Conservation (phyloP, 768 basidiomycete species). For the Tricholoma sp. region DNA sequence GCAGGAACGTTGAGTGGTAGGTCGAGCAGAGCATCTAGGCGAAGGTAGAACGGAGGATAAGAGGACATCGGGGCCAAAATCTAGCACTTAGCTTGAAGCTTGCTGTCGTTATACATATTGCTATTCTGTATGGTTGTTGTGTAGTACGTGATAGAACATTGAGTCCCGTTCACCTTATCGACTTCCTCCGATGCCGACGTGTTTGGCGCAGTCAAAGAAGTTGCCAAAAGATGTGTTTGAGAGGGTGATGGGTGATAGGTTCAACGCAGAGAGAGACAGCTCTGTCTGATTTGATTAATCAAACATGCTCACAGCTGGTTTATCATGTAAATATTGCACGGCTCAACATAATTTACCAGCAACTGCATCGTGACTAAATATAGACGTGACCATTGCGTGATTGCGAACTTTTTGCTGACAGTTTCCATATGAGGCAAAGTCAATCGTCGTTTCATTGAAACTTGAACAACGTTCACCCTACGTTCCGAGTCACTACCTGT, state of each 20-base stretch:
- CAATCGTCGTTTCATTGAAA: background rate
- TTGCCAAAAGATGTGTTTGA: constrained; percentile 29
- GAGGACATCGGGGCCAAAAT: background rate
- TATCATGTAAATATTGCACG: background rate
- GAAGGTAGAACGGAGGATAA: background rate
- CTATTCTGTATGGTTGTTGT: too few relatives aligned
- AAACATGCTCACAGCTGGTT: background rate
- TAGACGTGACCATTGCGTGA: too few relatives aligned
- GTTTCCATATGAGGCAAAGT: background rate
- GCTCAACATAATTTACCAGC: background rate
- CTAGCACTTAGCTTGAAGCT: too few relatives aligned
- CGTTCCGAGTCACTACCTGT: too few relatives aligned
- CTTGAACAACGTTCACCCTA: background rate
- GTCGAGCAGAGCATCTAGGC: background rate
- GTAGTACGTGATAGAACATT: too few relatives aligned
- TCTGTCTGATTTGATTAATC: background rate
- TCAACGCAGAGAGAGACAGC: constrained; percentile 16
- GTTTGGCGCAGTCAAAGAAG: constrained; percentile 34
- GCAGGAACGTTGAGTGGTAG: background rate
- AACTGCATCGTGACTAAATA: background rate
- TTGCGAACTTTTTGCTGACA: background rate
- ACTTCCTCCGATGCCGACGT: background rate
- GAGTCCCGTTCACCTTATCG: too few relatives aligned
- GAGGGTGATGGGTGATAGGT: constrained; percentile 22
- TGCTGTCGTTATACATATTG: too few relatives aligned